Evolutionary conservation across 371 early-diverging fungal species (phyloP), one percentile per base, ranked within the genome.

Genomic region (Apophysomyces elegans): DNA sequence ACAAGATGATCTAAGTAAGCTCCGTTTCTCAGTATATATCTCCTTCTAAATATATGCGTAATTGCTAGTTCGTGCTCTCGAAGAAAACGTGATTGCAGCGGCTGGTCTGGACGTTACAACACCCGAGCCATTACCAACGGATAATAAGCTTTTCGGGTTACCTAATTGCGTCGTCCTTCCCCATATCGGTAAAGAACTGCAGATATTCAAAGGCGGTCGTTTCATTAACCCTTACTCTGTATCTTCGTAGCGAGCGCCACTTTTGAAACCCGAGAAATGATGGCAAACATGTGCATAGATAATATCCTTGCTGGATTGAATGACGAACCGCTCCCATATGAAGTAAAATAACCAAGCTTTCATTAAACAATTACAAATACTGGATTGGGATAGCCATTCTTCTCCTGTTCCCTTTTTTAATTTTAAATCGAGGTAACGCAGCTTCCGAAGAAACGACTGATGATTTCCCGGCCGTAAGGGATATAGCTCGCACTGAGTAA

Each of bases 81-180:
- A 84, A 37, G 79, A 82, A 13, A 80, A 80, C 0, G 58, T 63
- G 47, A 79, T 93, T 56, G 92, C 85, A 5, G 88, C 86, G 32
- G 94, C 90, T 12, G 96, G 93, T 18, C 74, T 95, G 56, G 96
- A 96, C 76, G 95, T 96, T 6, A 94, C 94, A 0, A 88, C 86
- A 5, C 96, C 96, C 0, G 96, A 96, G 66, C 96, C 96, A 11
- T 68, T 96, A 61, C 84, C 88, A 4, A 58, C 71, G 0, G 77
- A 87, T 58, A 84, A 89, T 73, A 80, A 84, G 44, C 74, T 96
- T 14, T 76, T 89, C 7, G 60, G 74, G 32, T 81, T 90, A 32
- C 73, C 81, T 11, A 88, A 88, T 37, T 91, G 91, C 56, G 75
- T 89, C 6, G 83, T 94, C 0, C 70, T 95, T 43, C 93, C 93